phyloP scores from a whole-genome alignment of 352 stramenopile genomes.

The Pythium graminicola region DNA sequence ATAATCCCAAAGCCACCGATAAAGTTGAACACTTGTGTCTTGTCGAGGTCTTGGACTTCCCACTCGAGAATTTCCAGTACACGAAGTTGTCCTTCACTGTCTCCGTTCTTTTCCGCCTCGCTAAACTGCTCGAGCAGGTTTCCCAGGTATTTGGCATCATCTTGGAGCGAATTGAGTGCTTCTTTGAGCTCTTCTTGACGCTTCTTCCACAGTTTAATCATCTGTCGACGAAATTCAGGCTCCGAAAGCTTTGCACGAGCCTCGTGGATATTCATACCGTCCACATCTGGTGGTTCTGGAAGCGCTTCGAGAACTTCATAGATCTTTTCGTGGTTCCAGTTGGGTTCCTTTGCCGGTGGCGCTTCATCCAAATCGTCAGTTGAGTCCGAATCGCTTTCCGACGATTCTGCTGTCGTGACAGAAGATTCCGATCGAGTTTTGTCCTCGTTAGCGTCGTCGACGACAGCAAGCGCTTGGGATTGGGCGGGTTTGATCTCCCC shows the following conservation, averaged over 20 bases:
- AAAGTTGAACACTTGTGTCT: slow-evolving; percentile 83
- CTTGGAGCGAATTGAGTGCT: slow-evolving; percentile 66
- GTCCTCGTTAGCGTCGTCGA: slow-evolving; percentile 21
- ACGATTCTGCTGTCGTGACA: background rate
- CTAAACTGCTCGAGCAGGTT: slow-evolving; percentile 68
- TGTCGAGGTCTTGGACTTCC: slow-evolving; percentile 86
- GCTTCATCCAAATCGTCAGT: slow-evolving; percentile 23
- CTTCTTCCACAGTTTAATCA: slow-evolving; percentile 76
- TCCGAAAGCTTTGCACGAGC: slow-evolving; percentile 58
- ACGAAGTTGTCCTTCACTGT: slow-evolving; percentile 41
- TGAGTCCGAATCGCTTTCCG: background rate
- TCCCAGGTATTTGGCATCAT: slow-evolving; percentile 72
- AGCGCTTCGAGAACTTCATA: slow-evolving; percentile 74
- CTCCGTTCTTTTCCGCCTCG: slow-evolving; percentile 44
- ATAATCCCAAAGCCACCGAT: slow-evolving; percentile 76
- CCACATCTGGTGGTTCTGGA: slow-evolving; percentile 60
- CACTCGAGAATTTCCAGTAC: slow-evolving; percentile 71
- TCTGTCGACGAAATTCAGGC: slow-evolving; percentile 64
- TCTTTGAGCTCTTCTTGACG: slow-evolving; percentile 77
- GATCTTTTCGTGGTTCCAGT: slow-evolving; percentile 86
- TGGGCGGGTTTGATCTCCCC: slow-evolving; percentile 34
- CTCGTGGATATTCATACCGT: slow-evolving; percentile 75
- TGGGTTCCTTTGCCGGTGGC: slow-evolving; percentile 35
- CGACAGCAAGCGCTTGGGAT: slow-evolving; percentile 18
- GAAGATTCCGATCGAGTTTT: slow-evolving; percentile 3